Evolutionary conservation across 2,329 filamentous ascomycete genomes (phyloP).

Genomic region (Aureobasidium sp.): DNA sequence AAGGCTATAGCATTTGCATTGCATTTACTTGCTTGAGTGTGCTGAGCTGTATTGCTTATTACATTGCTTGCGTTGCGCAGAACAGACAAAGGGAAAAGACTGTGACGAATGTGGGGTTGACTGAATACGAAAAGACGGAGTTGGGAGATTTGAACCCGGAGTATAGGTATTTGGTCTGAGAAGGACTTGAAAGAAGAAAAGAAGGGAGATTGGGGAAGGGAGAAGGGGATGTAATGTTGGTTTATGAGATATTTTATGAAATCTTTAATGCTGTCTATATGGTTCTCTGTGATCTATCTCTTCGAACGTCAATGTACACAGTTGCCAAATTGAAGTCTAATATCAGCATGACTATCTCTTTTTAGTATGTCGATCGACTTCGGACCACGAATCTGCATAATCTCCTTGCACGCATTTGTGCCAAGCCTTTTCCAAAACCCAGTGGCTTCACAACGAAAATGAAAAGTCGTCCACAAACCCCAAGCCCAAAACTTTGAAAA

Average conservation of each 20-base stretch:
- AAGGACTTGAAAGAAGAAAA: not conserved
- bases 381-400: too few species aligned
- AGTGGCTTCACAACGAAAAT: too few species aligned
- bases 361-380: too few species aligned
- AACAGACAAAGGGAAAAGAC: conserved; percentile 54
- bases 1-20: conserved; percentile 71
- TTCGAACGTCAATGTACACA: not conserved
- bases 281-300: not conserved
- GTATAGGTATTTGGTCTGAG: conserved; percentile 50
- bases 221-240: not conserved
- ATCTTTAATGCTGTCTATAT: not conserved
- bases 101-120: conserved; percentile 43
- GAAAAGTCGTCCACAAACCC: too few species aligned
- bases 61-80: conserved; percentile 48
- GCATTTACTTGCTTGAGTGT: conserved; percentile 65
- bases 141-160: conserved; percentile 54
- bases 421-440: too few species aligned
- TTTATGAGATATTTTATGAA: not conserved
- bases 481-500: not conserved
- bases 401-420: too few species aligned
- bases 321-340: not conserved
- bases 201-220: not conserved
- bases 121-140: conserved; percentile 56
- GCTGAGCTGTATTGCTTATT: conserved; percentile 55
- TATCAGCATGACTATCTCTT: not conserved